Base-by-base conservation (phyloP, 2,329 filamentous ascomycete species). In the Laburnicola sp. region DNA sequence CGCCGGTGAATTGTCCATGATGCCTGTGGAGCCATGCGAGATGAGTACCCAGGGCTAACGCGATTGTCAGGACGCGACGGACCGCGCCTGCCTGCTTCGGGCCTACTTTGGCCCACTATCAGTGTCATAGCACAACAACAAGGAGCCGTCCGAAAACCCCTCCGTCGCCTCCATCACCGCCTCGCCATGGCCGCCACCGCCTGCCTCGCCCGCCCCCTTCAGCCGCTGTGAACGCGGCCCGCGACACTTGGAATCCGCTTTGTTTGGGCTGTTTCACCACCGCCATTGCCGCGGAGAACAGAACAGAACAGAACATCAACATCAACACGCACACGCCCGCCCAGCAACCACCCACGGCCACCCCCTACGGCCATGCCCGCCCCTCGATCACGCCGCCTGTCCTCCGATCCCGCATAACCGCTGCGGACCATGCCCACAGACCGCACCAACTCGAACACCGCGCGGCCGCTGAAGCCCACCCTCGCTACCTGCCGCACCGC, bases 401-500 rank as follows among this genome's bases (percentile, higher is more conserved):
- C 54, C 56, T 55, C 49, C 57, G 51, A 55, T 50, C 54, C 46
- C 48, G 23, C 45, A 47, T 37, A 3, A 53, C 16, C 56, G 42
- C 54, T 36, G 52, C 50, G 64, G 66, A 70, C 62, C 54, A 74
- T 73, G 72, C 66, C 68, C 63, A 60, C 64, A 61, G 72, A 73
- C 64, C 65, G 69, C 50, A 59, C 56, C 61, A 76, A 76, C 71
- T 74, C 74, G 64, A 77, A 76, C 66, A 75, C 78, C 65, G 80
- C 79, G 60, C 79, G 80, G 68, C 83, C 86, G 35, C 80, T 87
- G 66, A 86, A 86, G 76, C 88, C 89, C 46, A 82, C 85, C 52
- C 83, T 91, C 71, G 80, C 86, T 57, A 77, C 84, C 39, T 83
- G 80, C 61, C 85, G 81, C 50, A 74, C 76, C 36, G 75, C 73